Evolutionary conservation across 2,329 filamentous ascomycete genomes (phyloP).

Genomic region (Neoscytalidium dimidiatum): DNA sequence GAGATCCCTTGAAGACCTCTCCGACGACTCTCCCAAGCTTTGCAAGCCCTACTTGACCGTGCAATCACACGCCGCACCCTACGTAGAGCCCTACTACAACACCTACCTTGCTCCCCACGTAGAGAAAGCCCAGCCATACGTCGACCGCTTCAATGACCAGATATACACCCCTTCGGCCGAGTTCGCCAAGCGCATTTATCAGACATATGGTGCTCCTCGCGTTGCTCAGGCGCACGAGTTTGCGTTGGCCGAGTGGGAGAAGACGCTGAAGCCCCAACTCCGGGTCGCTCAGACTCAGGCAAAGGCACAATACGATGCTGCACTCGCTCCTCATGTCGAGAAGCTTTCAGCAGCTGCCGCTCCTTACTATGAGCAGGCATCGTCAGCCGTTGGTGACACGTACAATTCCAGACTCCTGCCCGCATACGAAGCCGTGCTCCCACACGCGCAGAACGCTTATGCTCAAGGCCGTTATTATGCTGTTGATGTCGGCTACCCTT

Average conservation of each 20-base stretch:
- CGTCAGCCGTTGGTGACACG: conserved; percentile 64
- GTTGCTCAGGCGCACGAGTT: conserved; percentile 68
- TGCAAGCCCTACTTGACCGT: conserved; percentile 78
- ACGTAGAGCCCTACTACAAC: conserved; percentile 83
- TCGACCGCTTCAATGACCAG: conserved; percentile 55
- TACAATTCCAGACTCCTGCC: conserved; percentile 76
- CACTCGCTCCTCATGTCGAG: conserved; percentile 73
- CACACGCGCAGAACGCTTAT: conserved; percentile 73
- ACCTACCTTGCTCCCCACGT: conserved; percentile 83
- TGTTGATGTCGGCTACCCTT: conserved; percentile 70
- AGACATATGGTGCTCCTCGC: conserved; percentile 73
- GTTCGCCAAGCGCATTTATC: conserved; percentile 62
- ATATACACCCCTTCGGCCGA: conserved; percentile 69
- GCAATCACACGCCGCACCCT: conserved; percentile 68
- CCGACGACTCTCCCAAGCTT: conserved; percentile 70
- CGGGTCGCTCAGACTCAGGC: conserved; percentile 63
- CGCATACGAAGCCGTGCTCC: conserved; percentile 70
- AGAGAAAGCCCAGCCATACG: conserved; percentile 73
- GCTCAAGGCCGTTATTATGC: conserved; percentile 66
- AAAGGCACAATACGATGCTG: conserved; percentile 67
- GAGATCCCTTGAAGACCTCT: conserved; percentile 65
- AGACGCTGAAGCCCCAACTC: conserved; percentile 74
- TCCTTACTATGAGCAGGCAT: conserved; percentile 73
- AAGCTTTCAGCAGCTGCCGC: conserved; percentile 58
- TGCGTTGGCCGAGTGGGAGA: conserved; percentile 73